phyloP scores from a whole-genome alignment of 352 stramenopile genomes.

The Phytopythium litorale region DNA sequence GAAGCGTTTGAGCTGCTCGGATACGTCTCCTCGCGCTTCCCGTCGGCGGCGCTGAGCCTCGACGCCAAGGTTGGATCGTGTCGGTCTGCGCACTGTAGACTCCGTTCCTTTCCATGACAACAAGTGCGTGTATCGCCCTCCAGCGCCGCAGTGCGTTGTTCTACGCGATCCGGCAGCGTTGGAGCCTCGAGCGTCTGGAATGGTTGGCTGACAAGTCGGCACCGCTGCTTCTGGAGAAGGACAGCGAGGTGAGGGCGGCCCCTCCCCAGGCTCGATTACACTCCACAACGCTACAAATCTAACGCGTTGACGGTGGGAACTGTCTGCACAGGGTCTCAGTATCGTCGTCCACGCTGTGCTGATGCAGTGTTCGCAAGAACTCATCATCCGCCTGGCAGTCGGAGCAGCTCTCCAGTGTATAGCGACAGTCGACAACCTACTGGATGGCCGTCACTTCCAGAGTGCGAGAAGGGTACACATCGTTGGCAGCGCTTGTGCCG shows the following conservation, averaged over 20 bases:
- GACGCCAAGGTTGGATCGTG: conserved; percentile 20
- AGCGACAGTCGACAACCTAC: conserved; percentile 17
- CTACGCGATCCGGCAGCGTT: conserved; percentile 45
- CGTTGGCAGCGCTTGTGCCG: background rate
- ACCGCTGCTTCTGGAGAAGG: conserved; percentile 33
- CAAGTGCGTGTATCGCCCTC: too few relatives aligned
- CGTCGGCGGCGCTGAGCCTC: conserved; percentile 12
- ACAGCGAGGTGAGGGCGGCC: conserved; percentile 21
- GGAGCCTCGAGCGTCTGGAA: conserved; percentile 39
- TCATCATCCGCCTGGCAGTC: conserved; percentile 57
- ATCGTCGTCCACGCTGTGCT: conserved; percentile 39
- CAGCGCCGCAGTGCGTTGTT: conserved; percentile 23
- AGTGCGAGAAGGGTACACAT: conserved; percentile 44
- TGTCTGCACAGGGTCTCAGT: conserved; percentile 21
- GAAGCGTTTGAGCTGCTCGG: conserved; percentile 31
- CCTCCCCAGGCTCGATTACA: too few relatives aligned
- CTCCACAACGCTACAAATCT: background rate
- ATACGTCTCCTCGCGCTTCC: conserved; percentile 22
- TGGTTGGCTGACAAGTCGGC: conserved; percentile 49
- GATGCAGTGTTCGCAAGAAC: conserved; percentile 37
- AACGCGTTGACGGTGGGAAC: too few relatives aligned
- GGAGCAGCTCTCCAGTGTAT: conserved; percentile 28
- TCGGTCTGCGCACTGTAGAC: too few relatives aligned
- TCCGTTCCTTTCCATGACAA: background rate
- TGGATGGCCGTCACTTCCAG: conserved; percentile 37